phyloP scores from a whole-genome alignment of 139 green algal species.

The Micromonas pusilla region DNA sequence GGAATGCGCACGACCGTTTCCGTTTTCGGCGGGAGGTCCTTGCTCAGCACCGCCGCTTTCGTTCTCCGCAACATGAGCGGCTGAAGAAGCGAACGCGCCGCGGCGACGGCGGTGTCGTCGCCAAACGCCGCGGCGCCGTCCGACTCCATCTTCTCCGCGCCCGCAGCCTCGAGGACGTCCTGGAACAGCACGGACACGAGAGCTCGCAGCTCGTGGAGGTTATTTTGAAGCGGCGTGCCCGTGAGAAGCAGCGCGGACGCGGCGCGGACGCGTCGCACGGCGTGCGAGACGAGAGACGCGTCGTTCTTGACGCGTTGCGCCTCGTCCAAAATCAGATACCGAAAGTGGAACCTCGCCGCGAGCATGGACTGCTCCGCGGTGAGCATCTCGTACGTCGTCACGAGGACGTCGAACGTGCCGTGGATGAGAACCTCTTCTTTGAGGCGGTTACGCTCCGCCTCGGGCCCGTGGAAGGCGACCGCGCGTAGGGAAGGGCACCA shows the following conservation, averaged over 20 bases:
- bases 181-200: slow-evolving; percentile 67
- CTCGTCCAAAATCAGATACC: slow-evolving; percentile 56
- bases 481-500: slow-evolving; percentile 22
- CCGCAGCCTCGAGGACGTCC: slow-evolving; percentile 50
- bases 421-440: slow-evolving; percentile 31
- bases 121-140: neutral
- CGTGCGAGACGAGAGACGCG: slow-evolving; percentile 23
- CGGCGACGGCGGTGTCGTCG: neutral
- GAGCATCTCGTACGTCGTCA: slow-evolving; percentile 47
- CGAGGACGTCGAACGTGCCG: slow-evolving; percentile 54
- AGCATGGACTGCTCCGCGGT: neutral
- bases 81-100: neutral
- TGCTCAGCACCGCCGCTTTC: slow-evolving; percentile 4
- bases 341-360: slow-evolving; percentile 29
- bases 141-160: neutral
- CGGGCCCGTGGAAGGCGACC: slow-evolving; percentile 36
- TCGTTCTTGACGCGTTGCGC: slow-evolving; percentile 48
- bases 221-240: slow-evolving; percentile 68
- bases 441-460: slow-evolving; percentile 34
- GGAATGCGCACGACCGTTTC: neutral
- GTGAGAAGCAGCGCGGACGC: slow-evolving; percentile 12
- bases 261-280: slow-evolving; percentile 23
- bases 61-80: slow-evolving; percentile 21
- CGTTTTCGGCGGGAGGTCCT: neutral
- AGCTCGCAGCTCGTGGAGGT: slow-evolving; percentile 67